These are phyloP conservation scores for Fusarium sp. DNA, from an alignment of 2,329 filamentous ascomycete genomes.

Conservation along the genomic window DNA sequence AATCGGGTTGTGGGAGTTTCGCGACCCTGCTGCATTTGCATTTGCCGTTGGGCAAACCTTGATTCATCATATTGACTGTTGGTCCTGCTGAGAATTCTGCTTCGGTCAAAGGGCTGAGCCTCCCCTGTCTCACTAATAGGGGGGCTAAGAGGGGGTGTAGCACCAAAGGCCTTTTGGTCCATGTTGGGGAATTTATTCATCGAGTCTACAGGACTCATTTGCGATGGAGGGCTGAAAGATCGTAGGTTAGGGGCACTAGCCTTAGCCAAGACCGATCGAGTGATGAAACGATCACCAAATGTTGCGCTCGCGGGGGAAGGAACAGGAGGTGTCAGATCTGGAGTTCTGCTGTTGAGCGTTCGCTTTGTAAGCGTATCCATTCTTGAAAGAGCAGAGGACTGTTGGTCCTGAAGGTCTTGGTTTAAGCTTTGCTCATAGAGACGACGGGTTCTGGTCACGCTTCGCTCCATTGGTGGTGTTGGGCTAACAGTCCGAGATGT, in stretches of 20 bases:
- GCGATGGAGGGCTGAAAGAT: conserved; percentile 61
- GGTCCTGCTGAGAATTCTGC: conserved; percentile 76
- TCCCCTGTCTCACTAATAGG: conserved; percentile 79
- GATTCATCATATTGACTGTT: conserved; percentile 85
- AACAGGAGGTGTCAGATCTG: conserved; percentile 56
- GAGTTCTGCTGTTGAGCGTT: conserved; percentile 59
- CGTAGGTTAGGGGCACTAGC: conserved; percentile 76
- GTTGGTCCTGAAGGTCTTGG: conserved; percentile 82
- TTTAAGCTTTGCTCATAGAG: conserved; percentile 86
- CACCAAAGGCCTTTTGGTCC: conserved; percentile 48
- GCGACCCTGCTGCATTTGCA: conserved; percentile 80
- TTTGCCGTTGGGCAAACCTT: conserved; percentile 82
- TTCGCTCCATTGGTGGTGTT: conserved; percentile 65
- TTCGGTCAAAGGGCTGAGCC: conserved; percentile 73
- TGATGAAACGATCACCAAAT: conserved; percentile 58
- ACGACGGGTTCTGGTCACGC: conserved; percentile 74
- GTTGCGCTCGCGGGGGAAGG: conserved; percentile 57
- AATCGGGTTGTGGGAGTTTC: conserved; percentile 64
- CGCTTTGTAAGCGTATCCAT: conserved; percentile 80
- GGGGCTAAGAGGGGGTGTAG: conserved; percentile 54
- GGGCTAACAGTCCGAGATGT: conserved; percentile 50
- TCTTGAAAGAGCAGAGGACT: conserved; percentile 77
- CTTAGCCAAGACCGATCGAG: conserved; percentile 60
- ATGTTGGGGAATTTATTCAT: conserved; percentile 49
- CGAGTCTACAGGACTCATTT: conserved; percentile 51